phyloP scores from a whole-genome alignment of 2,329 filamentous ascomycete species.

The Neonectria coccinea region DNA sequence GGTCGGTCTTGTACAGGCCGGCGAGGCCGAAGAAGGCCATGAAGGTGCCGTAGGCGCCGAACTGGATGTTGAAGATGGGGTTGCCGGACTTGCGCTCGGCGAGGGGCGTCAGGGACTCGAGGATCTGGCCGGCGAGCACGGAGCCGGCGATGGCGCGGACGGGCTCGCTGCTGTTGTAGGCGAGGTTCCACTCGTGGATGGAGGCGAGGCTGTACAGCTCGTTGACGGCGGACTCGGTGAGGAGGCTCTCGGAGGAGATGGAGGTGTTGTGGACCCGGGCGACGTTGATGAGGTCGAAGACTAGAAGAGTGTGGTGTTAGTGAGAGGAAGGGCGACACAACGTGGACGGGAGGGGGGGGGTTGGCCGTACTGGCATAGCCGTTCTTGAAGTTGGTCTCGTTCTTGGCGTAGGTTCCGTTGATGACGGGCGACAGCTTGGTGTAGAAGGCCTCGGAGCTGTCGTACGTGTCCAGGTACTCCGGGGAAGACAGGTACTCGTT shows the following conservation, averaged over 20 bases:
- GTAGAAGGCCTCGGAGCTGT: slow-evolving; percentile 71
- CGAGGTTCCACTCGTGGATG: slow-evolving; percentile 83
- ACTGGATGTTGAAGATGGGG: slow-evolving; percentile 63
- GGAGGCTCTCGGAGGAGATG: slow-evolving; percentile 69
- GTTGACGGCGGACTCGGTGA: slow-evolving; percentile 68
- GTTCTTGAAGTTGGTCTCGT: slow-evolving; percentile 66
- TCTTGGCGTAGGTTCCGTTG: slow-evolving; percentile 62
- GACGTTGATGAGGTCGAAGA: slow-evolving; percentile 72
- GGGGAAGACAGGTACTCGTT: slow-evolving; percentile 64
- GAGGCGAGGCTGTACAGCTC: slow-evolving; percentile 81
- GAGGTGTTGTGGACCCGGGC: slow-evolving; percentile 69
- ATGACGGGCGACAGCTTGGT: slow-evolving; percentile 65
- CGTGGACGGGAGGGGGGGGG: slow-evolving; percentile 54
- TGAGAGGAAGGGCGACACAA: not conserved
- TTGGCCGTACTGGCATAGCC: slow-evolving; percentile 69
- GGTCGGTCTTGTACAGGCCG: slow-evolving; percentile 61
- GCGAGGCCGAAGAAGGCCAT: slow-evolving; percentile 73
- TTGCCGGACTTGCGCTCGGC: slow-evolving; percentile 53
- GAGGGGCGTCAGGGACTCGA: slow-evolving; percentile 65
- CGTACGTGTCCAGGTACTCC: slow-evolving; percentile 58
- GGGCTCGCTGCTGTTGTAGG: slow-evolving; percentile 81
- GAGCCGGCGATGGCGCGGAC: slow-evolving; percentile 69
- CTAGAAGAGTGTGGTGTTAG: slow-evolving; percentile 44
- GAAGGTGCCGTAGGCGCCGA: slow-evolving; percentile 72
- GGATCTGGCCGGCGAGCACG: slow-evolving; percentile 67